These are phyloP conservation scores for Escallonia herrerae DNA, from an alignment of 129 eudicot species.

Conservation along the genomic window DNA sequence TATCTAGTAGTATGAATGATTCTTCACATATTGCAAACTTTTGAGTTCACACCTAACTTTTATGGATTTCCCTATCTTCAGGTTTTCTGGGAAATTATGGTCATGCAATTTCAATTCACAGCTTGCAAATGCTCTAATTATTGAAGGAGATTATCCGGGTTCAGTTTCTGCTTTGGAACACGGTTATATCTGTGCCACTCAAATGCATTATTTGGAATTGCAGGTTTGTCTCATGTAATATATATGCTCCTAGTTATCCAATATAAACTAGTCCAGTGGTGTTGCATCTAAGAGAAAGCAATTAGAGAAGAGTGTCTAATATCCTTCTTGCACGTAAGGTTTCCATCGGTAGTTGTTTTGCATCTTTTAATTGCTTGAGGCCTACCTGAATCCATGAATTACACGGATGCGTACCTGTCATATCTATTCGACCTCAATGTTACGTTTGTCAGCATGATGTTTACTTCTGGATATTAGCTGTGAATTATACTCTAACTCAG, in stretches of 20 bases:
- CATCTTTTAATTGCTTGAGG: conserved; percentile 8
- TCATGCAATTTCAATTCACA: conserved; percentile 96
- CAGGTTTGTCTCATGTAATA: conserved; percentile 54
- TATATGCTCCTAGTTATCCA: background rate
- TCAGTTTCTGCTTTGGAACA: conserved; percentile 64
- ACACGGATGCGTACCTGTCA: conserved; percentile 4
- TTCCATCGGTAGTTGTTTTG: conserved; percentile 1
- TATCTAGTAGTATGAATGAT: too few species aligned
- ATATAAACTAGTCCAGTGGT: background rate
- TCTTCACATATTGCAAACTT: background rate
- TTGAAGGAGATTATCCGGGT: conserved; percentile 85
- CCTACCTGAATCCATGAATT: conserved; percentile 1
- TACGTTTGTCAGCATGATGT: background rate
- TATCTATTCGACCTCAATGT: conserved; percentile 5
- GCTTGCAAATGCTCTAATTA: conserved; percentile 86
- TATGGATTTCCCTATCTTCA: conserved; percentile 27
- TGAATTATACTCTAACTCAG: background rate
- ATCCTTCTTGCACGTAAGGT: background rate
- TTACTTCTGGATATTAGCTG: background rate
- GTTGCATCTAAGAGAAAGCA: background rate
- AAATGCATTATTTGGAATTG: conserved; percentile 80
- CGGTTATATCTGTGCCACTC: conserved; percentile 58
- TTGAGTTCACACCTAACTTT: conserved; percentile 6
- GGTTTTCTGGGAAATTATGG: conserved; percentile 93
- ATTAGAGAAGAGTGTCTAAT: background rate